Percentiles rank a stretch among this genome's conserved stretches.
phyloP scores from a whole-genome alignment of 768 basidiomycete species.

The Tubosaeta sp. region DNA sequence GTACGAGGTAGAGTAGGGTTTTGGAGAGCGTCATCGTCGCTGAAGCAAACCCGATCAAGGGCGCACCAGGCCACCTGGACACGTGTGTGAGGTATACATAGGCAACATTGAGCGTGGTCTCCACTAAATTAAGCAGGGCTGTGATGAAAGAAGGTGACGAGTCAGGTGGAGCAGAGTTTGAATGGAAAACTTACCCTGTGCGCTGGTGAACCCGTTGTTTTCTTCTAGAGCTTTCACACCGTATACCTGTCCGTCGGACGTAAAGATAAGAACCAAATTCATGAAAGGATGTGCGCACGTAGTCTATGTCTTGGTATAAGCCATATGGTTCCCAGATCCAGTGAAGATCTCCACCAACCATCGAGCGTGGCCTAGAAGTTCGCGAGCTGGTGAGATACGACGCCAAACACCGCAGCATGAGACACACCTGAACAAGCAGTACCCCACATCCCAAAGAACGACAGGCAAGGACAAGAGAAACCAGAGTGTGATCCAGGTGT shows the following conservation, averaged over 20 bases:
- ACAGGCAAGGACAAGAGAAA: constrained; percentile 51
- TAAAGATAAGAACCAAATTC: constrained; percentile 30
- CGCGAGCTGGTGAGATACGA: background rate
- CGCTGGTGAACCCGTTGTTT: constrained; percentile 78
- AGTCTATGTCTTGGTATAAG: constrained; percentile 65
- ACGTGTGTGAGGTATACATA: constrained; percentile 78
- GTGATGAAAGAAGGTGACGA: background rate
- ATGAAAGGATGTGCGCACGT: constrained; percentile 25
- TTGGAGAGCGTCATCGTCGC: constrained; percentile 81
- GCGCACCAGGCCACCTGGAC: constrained; percentile 56
- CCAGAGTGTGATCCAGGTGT: constrained; percentile 63
- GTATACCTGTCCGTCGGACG: constrained; percentile 52
- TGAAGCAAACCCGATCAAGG: constrained; percentile 68
- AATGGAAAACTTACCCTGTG: constrained; percentile 58
- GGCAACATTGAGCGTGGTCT: constrained; percentile 65
- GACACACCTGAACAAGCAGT: constrained; percentile 69
- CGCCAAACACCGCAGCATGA: too few relatives aligned
- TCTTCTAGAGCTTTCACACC: constrained; percentile 60
- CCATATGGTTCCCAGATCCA: constrained; percentile 90
- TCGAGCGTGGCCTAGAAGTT: constrained; percentile 69
- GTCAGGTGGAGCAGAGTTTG: background rate
- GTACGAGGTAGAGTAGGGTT: constrained; percentile 75
- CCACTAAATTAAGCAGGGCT: constrained; percentile 79
- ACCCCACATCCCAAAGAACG: constrained; percentile 77
- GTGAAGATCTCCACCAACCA: constrained; percentile 83